Percentiles rank a stretch among this genome's conserved stretches.
phyloP scores from a whole-genome alignment of 2,329 filamentous ascomycete genomes.

The Colletotrichum ledebouriae region DNA sequence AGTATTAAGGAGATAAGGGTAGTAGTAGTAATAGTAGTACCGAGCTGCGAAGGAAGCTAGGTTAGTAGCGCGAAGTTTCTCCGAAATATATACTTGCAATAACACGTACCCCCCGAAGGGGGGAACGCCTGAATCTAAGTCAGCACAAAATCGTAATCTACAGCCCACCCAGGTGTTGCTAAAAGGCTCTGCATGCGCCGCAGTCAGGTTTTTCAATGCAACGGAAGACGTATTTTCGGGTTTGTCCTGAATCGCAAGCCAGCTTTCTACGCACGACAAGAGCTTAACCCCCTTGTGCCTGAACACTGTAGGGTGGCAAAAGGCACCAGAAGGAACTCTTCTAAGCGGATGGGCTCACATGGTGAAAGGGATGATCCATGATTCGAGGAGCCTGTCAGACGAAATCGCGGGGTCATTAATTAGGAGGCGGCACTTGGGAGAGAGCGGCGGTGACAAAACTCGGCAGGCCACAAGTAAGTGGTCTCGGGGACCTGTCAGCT shows the following conservation, averaged over 20 bases:
- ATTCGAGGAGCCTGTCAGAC: not conserved
- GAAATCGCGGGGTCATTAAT: conserved; percentile 13
- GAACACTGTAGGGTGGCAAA: no score
- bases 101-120: no score
- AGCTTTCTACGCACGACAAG: not conserved
- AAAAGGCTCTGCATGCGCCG: not conserved
- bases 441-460: not conserved
- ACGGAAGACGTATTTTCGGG: not conserved
- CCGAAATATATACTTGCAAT: no score
- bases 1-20: no score
- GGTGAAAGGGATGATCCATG: conserved; percentile 26
- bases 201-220: conserved; percentile 12
- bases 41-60: no score
- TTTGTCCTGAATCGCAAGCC: conserved; percentile 4
- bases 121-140: not conserved
- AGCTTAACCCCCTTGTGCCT: no score
- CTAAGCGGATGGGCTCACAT: conserved; percentile 9
- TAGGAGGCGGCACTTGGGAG: not conserved
- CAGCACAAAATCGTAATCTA: not conserved
- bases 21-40: no score
- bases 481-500: not conserved
- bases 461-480: not conserved
- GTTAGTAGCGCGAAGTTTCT: no score
- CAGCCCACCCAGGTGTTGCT: not conserved
- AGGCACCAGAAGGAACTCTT: not conserved